These are phyloP conservation scores for Candida railenensis DNA, from an alignment of 805 yeast genomes.

Conservation along the genomic window DNA sequence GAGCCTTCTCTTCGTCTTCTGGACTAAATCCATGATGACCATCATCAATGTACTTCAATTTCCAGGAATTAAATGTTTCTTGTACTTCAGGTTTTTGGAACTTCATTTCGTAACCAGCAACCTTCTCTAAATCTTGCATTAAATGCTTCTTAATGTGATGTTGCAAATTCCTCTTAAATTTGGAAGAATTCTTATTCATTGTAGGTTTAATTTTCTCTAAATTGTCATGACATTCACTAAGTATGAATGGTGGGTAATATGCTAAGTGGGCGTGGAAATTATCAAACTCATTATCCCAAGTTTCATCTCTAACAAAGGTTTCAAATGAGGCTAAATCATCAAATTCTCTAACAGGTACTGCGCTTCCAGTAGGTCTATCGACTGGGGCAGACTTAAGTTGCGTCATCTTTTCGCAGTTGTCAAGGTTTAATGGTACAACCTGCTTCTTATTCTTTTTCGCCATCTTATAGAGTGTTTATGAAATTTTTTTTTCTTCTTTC, in stretches of 20 bases:
- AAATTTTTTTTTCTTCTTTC: no score
- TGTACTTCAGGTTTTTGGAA: constrained; percentile 49
- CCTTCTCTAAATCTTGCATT: constrained; percentile 60
- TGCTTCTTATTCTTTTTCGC: constrained; percentile 29
- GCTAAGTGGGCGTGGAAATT: constrained; percentile 63
- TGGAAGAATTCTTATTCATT: constrained; percentile 67
- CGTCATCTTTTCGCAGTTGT: constrained; percentile 36
- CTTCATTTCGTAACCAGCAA: constrained; percentile 57
- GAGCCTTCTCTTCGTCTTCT: constrained; percentile 42
- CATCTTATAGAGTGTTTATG: no score
- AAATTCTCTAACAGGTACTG: constrained; percentile 50
- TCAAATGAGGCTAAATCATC: constrained; percentile 66
- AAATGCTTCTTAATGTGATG: constrained; percentile 75
- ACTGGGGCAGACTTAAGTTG: constrained; percentile 40
- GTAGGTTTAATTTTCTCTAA: constrained; percentile 72
- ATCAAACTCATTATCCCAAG: constrained; percentile 75
- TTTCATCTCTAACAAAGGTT: constrained; percentile 63
- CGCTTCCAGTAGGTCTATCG: constrained; percentile 34
- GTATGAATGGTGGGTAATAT: constrained; percentile 73
- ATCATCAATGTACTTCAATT: constrained; percentile 64
- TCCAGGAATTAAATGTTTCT: constrained; percentile 48
- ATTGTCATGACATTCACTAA: constrained; percentile 64
- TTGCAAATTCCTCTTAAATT: constrained; percentile 70
- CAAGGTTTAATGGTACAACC: constrained; percentile 32
- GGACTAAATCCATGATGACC: constrained; percentile 54